Evolutionary conservation across 257 asterid genomes (phyloP).

Genomic region (Plantago major): DNA sequence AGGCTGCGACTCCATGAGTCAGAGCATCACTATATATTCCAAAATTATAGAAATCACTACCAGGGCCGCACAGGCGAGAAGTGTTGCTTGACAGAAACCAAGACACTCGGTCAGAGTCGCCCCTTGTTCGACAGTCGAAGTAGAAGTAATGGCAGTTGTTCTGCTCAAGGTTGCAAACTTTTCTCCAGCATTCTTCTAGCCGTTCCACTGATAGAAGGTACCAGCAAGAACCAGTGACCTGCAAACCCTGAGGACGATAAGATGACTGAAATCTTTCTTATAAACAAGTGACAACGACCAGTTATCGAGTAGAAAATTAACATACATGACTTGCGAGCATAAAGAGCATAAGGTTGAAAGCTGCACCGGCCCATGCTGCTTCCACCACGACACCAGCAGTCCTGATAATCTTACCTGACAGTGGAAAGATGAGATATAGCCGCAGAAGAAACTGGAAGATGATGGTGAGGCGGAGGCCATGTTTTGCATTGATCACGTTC

Average conservation of each 20-base stretch:
- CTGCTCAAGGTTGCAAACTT: slow-evolving; percentile 44
- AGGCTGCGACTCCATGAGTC: slow-evolving; percentile 26
- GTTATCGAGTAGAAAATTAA: not conserved
- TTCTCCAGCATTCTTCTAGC: slow-evolving; percentile 65
- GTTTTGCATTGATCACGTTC: slow-evolving; percentile 40
- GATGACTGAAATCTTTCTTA: not conserved
- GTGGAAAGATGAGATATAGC: slow-evolving; percentile 50
- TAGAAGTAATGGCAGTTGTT: slow-evolving; percentile 40
- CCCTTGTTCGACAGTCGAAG: slow-evolving; percentile 41
- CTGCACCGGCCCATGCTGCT: slow-evolving; percentile 84
- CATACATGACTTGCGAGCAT: slow-evolving; percentile 72
- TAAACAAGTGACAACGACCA: no score
- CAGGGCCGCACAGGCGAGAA: slow-evolving; percentile 35
- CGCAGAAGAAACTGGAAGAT: slow-evolving; percentile 52
- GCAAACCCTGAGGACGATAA: not conserved
- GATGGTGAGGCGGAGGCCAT: slow-evolving; percentile 41
- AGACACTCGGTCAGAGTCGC: slow-evolving; percentile 20
- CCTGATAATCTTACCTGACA: slow-evolving; percentile 52
- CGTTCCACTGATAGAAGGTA: slow-evolving; percentile 60
- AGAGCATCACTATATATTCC: slow-evolving; percentile 57
- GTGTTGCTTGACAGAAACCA: slow-evolving; percentile 61
- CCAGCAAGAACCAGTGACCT: slow-evolving; percentile 77
- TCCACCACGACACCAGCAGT: slow-evolving; percentile 62
- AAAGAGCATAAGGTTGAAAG: slow-evolving; percentile 56
- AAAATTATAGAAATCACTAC: slow-evolving; percentile 31